Conservation (phyloP, 2,329 filamentous ascomycete species). For the Neopestalotiopsis sp. region DNA sequence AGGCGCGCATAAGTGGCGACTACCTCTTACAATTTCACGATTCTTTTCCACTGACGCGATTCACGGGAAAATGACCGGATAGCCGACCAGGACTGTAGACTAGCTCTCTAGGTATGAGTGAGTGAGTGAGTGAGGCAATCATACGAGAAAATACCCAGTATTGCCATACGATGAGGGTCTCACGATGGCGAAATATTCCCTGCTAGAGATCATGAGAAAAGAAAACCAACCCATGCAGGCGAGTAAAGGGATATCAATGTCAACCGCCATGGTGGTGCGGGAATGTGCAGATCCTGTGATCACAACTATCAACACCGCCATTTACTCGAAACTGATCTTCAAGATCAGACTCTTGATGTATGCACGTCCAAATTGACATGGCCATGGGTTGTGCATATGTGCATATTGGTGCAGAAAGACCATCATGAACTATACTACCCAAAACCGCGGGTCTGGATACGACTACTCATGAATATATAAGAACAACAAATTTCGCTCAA, state of each 20-base stretch:
- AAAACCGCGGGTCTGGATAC: not conserved
- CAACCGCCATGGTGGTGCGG: conserved; percentile 2
- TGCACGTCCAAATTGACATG: conserved; percentile 1
- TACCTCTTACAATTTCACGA: not conserved
- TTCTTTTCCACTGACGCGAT: not conserved
- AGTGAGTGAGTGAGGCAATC: not conserved
- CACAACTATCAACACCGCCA: not conserved
- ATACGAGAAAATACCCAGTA: not conserved
- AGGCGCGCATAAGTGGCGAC: not conserved
- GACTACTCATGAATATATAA: not conserved
- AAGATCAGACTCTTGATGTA: conserved; percentile 3
- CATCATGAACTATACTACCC: not conserved
- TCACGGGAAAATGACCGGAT: not conserved
- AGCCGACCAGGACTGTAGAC: not conserved
- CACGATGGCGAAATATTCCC: not conserved
- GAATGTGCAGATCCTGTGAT: conserved; percentile 4
- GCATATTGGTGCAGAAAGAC: not conserved
- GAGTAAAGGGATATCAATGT: not conserved
- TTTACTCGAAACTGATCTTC: conserved; percentile 5
- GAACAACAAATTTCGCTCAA: not conserved
- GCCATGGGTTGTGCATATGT: not conserved
- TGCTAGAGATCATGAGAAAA: not conserved
- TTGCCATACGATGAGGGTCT: not conserved
- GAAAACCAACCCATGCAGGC: not conserved
- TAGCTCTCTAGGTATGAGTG: not conserved